Base-by-base conservation (phyloP, 140 eudicot species). In the Ambrosia hybrid region DNA sequence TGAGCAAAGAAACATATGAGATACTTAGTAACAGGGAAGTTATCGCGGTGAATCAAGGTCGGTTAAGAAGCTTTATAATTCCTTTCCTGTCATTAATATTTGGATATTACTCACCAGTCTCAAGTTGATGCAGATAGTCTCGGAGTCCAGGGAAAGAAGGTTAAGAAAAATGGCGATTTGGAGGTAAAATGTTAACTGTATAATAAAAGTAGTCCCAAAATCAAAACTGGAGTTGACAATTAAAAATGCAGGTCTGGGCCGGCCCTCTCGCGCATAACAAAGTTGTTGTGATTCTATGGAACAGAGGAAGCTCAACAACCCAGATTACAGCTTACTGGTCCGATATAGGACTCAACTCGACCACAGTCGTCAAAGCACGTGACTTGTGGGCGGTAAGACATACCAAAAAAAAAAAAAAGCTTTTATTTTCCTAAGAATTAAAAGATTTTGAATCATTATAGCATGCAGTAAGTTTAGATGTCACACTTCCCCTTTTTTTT, bases 41-140 rank as follows among this genome's bases (percentile, higher is more conserved):
- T 43, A 88, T 94, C 57, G 95, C 96, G 0, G 96, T 94, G 17
- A 94, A 87, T 75, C 99, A 94, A 84, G 98, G 98, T 92, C 21
- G n/a, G 64, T 57, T 43, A 12, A 21, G 1, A 39, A 9, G 14
- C 12, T 9, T 43, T 57, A 45, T 17, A 45, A 9, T 10, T 33
- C 4, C 16, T 61, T 15, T 6, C 10, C n/a, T 9, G 39, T 16
- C 9, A 14, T 13, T n/a, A 7, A 16, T 26, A n/a, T 12, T 51
- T 17, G 59, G 9, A 16, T 14, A 30, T 46, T 14, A 59, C 71
- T 74, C 16, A 13, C 17, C 5, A 39, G 0, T 11, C 56, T 74
- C 9, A 3, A 2, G 51, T 38, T 30, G 6, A 3, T 52, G 21
- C 87, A 92, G 99, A 94, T 80, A 72, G 57, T 17, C 97, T 90